Evolutionary conservation across 495 filamentous ascomycete species (phyloP).

Genomic region (Lichina pygmaea): DNA sequence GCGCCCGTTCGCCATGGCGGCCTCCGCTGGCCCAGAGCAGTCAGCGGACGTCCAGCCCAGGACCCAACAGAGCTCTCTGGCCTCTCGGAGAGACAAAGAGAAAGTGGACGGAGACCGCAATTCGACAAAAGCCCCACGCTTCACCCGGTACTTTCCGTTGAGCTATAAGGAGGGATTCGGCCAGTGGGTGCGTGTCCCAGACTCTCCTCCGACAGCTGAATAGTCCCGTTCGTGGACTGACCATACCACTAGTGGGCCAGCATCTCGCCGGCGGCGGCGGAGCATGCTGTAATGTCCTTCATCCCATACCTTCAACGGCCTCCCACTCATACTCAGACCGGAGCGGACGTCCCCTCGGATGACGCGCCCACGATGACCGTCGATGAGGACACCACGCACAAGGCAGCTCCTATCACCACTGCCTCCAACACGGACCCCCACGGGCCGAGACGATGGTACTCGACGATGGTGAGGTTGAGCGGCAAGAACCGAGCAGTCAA

Average conservation of each 20-base stretch:
- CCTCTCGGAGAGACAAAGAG: slow-evolving; percentile 4
- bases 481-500: slow-evolving; percentile 76
- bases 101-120: slow-evolving; percentile 6
- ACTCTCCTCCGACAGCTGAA: neutral
- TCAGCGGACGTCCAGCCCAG: neutral
- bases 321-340: slow-evolving; percentile 42
- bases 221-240: neutral
- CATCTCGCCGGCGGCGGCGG: slow-evolving; percentile 54
- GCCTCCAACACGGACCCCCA: slow-evolving; percentile 44
- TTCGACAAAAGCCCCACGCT: slow-evolving; percentile 3
- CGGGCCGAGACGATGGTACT: slow-evolving; percentile 66
- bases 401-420: slow-evolving; percentile 19
- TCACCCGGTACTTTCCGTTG: slow-evolving; percentile 40
- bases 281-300: slow-evolving; percentile 70
- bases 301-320: slow-evolving; percentile 60
- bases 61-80: slow-evolving; percentile 1
- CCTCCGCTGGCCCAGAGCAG: slow-evolving; percentile 4
- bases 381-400: slow-evolving; percentile 13
- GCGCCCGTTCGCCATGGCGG: slow-evolving; percentile 10
- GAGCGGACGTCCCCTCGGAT: slow-evolving; percentile 19
- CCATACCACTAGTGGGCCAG: slow-evolving; percentile 44
- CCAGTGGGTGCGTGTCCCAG: slow-evolving; percentile 53
- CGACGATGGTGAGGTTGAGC: slow-evolving; percentile 54
- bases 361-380: slow-evolving; percentile 11
- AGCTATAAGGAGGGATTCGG: slow-evolving; percentile 73